Base-by-base conservation (phyloP, 1,284 basidiomycete genomes). In the Ustilago lituana region DNA sequence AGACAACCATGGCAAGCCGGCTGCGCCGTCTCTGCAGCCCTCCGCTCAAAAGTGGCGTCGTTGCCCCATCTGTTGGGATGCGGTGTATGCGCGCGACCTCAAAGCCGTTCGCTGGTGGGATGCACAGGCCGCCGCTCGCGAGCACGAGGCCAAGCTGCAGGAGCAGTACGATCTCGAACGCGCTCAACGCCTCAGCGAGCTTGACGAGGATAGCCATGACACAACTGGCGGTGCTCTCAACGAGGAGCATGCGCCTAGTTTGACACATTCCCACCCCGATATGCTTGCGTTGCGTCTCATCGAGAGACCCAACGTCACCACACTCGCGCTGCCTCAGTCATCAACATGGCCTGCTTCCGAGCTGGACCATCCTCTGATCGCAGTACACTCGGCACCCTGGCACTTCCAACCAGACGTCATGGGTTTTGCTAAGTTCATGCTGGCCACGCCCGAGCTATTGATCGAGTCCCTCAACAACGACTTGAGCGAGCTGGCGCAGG, bases 21-120 rank as follows among this genome's bases (percentile, higher is more conserved):
- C 55, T 10, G 37, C 39, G 15, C 53, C 60, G 3, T 37, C 40
- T 3, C 36, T 63, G 29, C 45, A 51, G 32, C 46, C 60, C 29
- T 46, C 60, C 12, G 52, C 38, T 24, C 74, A 61, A 50, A 78
- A 73, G 48, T 78, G 75, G 75, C 63, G 72, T 24, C 59, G 78
- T 57, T 98, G 96, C 82, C 96, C 95, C 1, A 94, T 99, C 54
- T 99, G 95, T 82, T 91, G 91, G 79, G 96, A 98, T 84, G 91
- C 93, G 9, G 87, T 99, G 43, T 90, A 91, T 80, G 91, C 92
- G 82, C 88, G 88, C 64, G 92, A 96, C 83, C 89, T 98, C 73
- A 98, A 98, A 86, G 88, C 88, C 55, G 94, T 98, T 76, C 92
- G 84, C 48, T 87, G 81, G 80, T 85, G 81, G 64, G 80, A 83